phyloP scores from a whole-genome alignment of 352 stramenopile genomes.

The Phytophthora chlamydospora region DNA sequence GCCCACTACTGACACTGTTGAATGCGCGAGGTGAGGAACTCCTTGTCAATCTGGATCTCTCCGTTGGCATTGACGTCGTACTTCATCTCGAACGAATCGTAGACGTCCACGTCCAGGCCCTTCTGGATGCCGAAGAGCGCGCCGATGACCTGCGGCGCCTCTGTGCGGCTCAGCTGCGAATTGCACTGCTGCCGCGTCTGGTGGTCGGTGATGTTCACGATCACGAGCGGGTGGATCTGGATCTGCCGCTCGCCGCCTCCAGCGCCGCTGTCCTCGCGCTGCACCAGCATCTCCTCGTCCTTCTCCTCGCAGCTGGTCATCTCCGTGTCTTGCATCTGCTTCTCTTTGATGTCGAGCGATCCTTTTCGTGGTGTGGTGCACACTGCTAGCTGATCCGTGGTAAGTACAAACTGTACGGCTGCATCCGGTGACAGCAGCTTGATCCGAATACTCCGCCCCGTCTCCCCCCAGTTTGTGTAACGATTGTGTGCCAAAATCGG shows the following conservation, averaged over 20 bases:
- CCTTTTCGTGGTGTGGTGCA: conserved; percentile 16
- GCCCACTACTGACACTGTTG: conserved; percentile 69
- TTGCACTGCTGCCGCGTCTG: conserved; percentile 89
- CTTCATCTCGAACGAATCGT: conserved; percentile 91
- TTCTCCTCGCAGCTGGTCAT: conserved; percentile 56
- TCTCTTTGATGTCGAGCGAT: conserved; percentile 19
- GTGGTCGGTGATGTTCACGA: conserved; percentile 96
- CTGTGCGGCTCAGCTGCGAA: conserved; percentile 51
- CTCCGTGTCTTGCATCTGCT: conserved; percentile 59
- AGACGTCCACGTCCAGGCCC: conserved; percentile 79
- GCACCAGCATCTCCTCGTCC: conserved; percentile 51
- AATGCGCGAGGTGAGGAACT: conserved; percentile 79
- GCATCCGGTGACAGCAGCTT: background rate
- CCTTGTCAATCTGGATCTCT: conserved; percentile 80
- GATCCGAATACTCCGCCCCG: background rate
- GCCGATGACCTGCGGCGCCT: conserved; percentile 76
- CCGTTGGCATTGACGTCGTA: conserved; percentile 59
- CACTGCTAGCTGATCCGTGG: background rate
- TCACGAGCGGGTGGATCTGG: conserved; percentile 88
- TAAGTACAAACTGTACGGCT: too few species aligned
- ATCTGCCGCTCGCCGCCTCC: conserved; percentile 71
- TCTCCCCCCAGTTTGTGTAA: conserved; percentile 8
- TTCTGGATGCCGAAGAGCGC: conserved; percentile 94
- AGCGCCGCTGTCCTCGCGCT: conserved; percentile 48
- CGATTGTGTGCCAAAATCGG: conserved; percentile 21